These are phyloP conservation scores for Suhomyces coccinellae DNA, from an alignment of 1,139 yeast genomes.

Conservation along the genomic window DNA sequence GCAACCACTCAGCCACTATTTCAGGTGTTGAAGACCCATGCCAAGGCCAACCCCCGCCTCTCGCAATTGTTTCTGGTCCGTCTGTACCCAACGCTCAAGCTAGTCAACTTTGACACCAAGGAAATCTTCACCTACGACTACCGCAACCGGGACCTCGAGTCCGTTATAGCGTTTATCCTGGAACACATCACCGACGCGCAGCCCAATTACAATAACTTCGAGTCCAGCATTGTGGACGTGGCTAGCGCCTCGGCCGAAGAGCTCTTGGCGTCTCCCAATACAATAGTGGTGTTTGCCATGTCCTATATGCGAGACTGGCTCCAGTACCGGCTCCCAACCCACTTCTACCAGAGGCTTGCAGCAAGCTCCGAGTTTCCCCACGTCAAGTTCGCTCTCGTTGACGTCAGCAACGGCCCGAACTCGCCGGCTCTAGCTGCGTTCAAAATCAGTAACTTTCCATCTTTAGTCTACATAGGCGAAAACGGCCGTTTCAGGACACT, in stretches of 20 bases:
- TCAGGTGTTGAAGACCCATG: constrained; percentile 37
- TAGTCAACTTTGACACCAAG: constrained; percentile 31
- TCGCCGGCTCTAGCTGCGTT: constrained; percentile 25
- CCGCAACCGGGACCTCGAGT: constrained; percentile 25
- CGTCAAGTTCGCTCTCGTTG: constrained; percentile 28
- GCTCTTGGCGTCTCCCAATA: constrained; percentile 13
- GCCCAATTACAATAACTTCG: constrained; percentile 24
- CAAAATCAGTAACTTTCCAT: constrained; percentile 37
- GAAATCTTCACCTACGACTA: constrained; percentile 25
- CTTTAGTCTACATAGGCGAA: constrained; percentile 28
- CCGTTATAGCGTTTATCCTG: constrained; percentile 27
- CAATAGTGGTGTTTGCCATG: constrained; percentile 30
- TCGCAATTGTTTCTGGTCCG: constrained; percentile 27
- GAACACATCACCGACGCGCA: constrained; percentile 13
- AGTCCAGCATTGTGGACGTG: constrained; percentile 16
- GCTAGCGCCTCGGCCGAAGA: constrained; percentile 10
- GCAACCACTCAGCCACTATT: constrained; percentile 15
- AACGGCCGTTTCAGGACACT: constrained; percentile 26
- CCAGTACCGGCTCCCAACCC: constrained; percentile 33
- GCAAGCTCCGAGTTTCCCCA: constrained; percentile 9
- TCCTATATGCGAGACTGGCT: constrained; percentile 33
- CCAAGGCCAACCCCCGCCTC: constrained; percentile 24
- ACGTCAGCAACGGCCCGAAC: constrained; percentile 23
- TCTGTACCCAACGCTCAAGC: constrained; percentile 35
- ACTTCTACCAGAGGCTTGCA: constrained; percentile 36